Percentiles rank a stretch among this genome's conserved stretches.
Evolutionary conservation across 192 early-diverging fungal genomes (phyloP).

Genomic region (Entomortierella lignicola): DNA sequence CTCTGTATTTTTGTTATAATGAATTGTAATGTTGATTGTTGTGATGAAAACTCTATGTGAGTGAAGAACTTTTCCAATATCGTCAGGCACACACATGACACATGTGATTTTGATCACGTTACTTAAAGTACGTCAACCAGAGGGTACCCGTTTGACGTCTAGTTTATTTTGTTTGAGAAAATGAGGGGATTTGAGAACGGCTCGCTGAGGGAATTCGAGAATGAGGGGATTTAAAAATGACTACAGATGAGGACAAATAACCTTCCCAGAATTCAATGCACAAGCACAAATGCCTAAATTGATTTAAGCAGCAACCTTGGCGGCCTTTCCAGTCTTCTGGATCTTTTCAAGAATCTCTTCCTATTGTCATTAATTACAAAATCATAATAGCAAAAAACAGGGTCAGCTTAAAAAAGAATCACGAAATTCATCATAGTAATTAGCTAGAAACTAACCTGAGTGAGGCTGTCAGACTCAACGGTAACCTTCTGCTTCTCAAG

Average conservation of each 20-base stretch:
- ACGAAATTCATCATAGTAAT: neutral
- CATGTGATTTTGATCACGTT: no score
- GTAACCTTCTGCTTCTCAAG: slow-evolving; percentile 72
- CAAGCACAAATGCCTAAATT: neutral
- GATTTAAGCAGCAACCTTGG: slow-evolving; percentile 36
- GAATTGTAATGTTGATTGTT: no score
- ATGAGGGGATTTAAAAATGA: no score
- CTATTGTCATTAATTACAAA: slow-evolving; percentile 20
- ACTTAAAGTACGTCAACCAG: no score
- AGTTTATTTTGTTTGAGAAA: no score
- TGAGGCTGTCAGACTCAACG: slow-evolving; percentile 55
- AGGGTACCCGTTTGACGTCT: no score
- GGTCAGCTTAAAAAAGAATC: neutral
- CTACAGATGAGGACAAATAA: neutral
- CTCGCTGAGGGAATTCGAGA: no score
- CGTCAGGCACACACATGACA: no score
- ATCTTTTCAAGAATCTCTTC: slow-evolving; percentile 39
- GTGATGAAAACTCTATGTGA: no score
- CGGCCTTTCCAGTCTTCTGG: slow-evolving; percentile 54
- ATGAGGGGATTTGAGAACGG: no score
- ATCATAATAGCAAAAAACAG: neutral
- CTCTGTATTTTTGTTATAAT: neutral
- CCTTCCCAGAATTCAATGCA: no score
- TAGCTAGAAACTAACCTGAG: slow-evolving; percentile 15
- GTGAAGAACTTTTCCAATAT: no score